Evolutionary conservation across 768 basidiomycete genomes (phyloP).

Genomic region (Collybia mongolica): DNA sequence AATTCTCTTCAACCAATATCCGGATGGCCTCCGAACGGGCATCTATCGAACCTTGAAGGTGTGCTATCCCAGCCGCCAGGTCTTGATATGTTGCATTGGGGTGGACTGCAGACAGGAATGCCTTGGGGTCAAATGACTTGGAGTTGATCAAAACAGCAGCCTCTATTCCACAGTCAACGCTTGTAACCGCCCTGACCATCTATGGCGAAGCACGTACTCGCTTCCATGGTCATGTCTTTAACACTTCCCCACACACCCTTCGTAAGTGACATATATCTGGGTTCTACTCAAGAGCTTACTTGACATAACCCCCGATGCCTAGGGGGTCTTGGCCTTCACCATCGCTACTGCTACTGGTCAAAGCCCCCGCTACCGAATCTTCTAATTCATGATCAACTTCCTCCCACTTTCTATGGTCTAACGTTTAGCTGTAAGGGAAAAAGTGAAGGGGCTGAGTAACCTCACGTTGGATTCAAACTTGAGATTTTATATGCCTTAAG

Average conservation of each 20-base stretch:
- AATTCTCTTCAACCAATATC: slow-evolving; percentile 95
- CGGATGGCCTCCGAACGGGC: slow-evolving; percentile 92
- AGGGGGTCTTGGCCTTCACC: slow-evolving; percentile 68
- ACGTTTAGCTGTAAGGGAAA: slow-evolving; percentile 3
- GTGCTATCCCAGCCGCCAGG: slow-evolving; percentile 72
- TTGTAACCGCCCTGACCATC: neutral
- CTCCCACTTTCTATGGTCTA: slow-evolving; percentile 73
- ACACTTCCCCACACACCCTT: slow-evolving; percentile 35
- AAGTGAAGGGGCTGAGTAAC: neutral
- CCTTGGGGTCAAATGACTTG: slow-evolving; percentile 95
- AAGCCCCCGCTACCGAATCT: slow-evolving; percentile 68
- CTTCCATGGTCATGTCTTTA: slow-evolving; percentile 72
- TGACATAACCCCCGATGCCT: slow-evolving; percentile 65
- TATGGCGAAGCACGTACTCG: slow-evolving; percentile 49
- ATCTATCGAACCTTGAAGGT: slow-evolving; percentile 80
- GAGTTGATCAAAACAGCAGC: slow-evolving; percentile 83
- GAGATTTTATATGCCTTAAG: slow-evolving; percentile 89
- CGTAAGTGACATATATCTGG: too few relatives aligned
- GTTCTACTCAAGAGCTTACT: slow-evolving; percentile 37
- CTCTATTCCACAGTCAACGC: slow-evolving; percentile 39
- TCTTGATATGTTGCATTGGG: slow-evolving; percentile 96
- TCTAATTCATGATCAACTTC: slow-evolving; percentile 84
- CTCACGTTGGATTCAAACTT: slow-evolving; percentile 72
- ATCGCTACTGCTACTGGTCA: slow-evolving; percentile 59
- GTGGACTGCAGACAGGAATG: slow-evolving; percentile 87